Percentiles rank a stretch among this genome's conserved stretches.
These are phyloP conservation scores for Aspergillus piperis DNA, from an alignment of 2,329 filamentous ascomycete genomes.

Conservation along the genomic window DNA sequence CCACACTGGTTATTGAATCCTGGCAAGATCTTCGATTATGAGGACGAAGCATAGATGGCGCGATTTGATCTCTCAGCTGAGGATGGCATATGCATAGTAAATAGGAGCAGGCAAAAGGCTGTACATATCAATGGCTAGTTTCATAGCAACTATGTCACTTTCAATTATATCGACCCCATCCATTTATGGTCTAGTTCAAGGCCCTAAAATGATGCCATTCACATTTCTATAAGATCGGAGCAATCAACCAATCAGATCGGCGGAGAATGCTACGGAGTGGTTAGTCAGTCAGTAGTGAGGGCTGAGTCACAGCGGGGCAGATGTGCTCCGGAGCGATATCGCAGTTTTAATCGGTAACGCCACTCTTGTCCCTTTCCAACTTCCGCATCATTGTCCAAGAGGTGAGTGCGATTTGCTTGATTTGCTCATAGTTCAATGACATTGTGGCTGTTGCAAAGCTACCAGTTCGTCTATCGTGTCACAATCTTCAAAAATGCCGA, in stretches of 20 bases:
- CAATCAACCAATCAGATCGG: slow-evolving; percentile 9
- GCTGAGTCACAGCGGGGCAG: slow-evolving; percentile 30
- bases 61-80: background rate
- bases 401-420: slow-evolving; percentile 23
- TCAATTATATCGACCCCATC: background rate
- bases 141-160: background rate
- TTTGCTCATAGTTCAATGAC: background rate
- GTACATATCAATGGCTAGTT: background rate
- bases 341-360: slow-evolving; percentile 24
- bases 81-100: background rate
- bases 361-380: slow-evolving; percentile 25
- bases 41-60: slow-evolving; percentile 20
- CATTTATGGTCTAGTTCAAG: background rate
- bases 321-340: slow-evolving; percentile 34
- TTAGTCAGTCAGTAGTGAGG: background rate
- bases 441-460: background rate
- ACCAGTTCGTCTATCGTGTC: background rate
- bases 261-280: background rate
- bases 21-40: slow-evolving; percentile 81
- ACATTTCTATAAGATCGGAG: background rate
- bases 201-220: slow-evolving; percentile 2
- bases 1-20: slow-evolving; percentile 89
- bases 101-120: background rate
- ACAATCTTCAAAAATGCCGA: background rate
- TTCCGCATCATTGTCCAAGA: slow-evolving; percentile 15